Evolutionary conservation across 345 rosid species (phyloP).

Genomic region (Ceriops decandra): DNA sequence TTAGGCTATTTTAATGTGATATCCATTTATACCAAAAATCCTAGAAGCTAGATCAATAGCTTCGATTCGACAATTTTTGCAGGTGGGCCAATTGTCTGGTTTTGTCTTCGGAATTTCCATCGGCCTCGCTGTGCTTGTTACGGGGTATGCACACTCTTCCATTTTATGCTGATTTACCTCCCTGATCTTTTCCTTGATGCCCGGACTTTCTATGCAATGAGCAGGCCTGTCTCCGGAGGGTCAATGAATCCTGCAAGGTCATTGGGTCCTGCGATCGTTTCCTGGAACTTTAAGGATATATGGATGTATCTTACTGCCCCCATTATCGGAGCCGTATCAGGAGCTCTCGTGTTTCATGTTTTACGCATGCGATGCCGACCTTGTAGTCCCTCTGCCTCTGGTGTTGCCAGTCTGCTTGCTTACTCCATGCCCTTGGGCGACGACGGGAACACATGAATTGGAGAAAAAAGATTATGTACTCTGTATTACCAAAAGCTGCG

Average conservation of each 20-base stretch:
- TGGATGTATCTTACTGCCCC: slow-evolving; percentile 88
- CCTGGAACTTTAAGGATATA: slow-evolving; percentile 58
- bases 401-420: slow-evolving; percentile 19
- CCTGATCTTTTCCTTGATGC: no score
- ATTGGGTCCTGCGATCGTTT: slow-evolving; percentile 77
- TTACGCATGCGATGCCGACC: slow-evolving; percentile 36
- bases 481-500: no score
- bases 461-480: no score
- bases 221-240: slow-evolving; percentile 88
- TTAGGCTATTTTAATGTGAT: not conserved
- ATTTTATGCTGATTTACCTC: no score
- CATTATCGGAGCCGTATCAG: slow-evolving; percentile 54
- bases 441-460: not conserved
- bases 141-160: slow-evolving; percentile 42
- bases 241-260: slow-evolving; percentile 94
- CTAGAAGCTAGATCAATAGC: not conserved
- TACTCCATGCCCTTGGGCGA: not conserved
- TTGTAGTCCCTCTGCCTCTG: slow-evolving; percentile 34
- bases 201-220: not conserved
- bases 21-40: not conserved
- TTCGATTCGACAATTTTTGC: slow-evolving; percentile 11
- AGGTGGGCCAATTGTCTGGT: slow-evolving; percentile 64
- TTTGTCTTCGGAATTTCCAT: slow-evolving; percentile 61
- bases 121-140: slow-evolving; percentile 71
- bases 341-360: slow-evolving; percentile 43